A percentile compares a stretch with the other conserved stretches of the same genome.
Evolutionary conservation across 2,329 filamentous ascomycete species (phyloP).

Genomic region (Alternaria sp.): DNA sequence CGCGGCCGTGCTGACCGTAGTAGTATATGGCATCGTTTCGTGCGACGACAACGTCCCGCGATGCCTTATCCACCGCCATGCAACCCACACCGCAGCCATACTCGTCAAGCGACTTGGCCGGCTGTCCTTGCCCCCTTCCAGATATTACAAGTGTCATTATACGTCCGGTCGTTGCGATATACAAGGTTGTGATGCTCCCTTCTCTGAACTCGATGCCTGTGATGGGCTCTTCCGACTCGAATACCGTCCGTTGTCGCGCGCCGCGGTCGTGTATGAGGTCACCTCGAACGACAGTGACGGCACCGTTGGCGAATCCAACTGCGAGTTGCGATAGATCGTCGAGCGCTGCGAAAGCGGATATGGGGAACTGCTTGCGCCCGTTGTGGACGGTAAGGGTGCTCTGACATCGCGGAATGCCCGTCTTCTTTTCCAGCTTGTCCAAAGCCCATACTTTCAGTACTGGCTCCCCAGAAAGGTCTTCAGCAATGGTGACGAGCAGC

Average conservation of each 20-base stretch:
- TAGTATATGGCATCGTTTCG: slow-evolving; percentile 95
- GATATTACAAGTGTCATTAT: slow-evolving; percentile 88
- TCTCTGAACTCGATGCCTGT: slow-evolving; percentile 83
- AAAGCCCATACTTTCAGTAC: slow-evolving; percentile 97
- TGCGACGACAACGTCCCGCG: slow-evolving; percentile 87
- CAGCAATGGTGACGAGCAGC: slow-evolving; percentile 82
- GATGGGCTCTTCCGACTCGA: slow-evolving; percentile 95
- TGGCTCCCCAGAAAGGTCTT: slow-evolving; percentile 87
- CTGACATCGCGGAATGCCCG: slow-evolving; percentile 83
- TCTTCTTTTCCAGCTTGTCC: slow-evolving; percentile 93
- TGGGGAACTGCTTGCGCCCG: slow-evolving; percentile 90
- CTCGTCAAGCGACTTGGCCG: slow-evolving; percentile 87
- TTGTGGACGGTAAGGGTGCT: slow-evolving; percentile 88
- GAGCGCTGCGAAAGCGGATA: slow-evolving; percentile 86
- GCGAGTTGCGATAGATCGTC: slow-evolving; percentile 91
- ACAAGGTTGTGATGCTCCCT: slow-evolving; percentile 74
- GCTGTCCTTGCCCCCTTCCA: slow-evolving; percentile 86
- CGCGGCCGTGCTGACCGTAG: slow-evolving; percentile 83
- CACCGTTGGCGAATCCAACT: slow-evolving; percentile 93
- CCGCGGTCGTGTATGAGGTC: slow-evolving; percentile 95
- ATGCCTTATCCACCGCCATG: slow-evolving; percentile 83
- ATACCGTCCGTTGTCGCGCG: slow-evolving; percentile 90
- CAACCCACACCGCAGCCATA: slow-evolving; percentile 90
- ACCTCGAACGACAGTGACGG: slow-evolving; percentile 90
- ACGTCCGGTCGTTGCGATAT: slow-evolving; percentile 87